Base-by-base conservation (phyloP, 169 alveolate species). In the Plasmodium reichenowi region DNA sequence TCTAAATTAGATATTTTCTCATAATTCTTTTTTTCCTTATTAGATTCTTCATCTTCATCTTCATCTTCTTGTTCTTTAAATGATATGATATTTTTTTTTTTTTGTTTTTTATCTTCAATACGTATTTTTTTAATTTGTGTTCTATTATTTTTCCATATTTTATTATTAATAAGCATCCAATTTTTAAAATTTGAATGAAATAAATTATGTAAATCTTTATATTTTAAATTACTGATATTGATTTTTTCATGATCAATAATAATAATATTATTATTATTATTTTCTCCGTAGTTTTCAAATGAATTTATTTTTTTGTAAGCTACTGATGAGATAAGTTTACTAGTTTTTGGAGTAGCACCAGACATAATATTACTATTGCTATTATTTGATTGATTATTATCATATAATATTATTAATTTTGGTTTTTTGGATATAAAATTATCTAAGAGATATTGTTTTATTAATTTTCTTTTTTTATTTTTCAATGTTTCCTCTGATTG, bases 91-190 rank as follows among this genome's bases (percentile, higher is more conserved):
- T 38, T 38, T 52, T 15, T 48, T 71, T 78, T 78, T 59, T 60
- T 78, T 71, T 50, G 66, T 29, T 0, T 26, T 47, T 54, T 64
- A 20, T 43, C 72, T 58, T 78, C 89, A 26, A n/a, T 78, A 64
- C 71, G 24, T 7, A 78, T 64, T 78, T 78, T 78, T 58, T 54
- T 50, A 66, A 78, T 78, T 78, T 78, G 80, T 24, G 50, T 67
- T 66, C 89, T 29, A 78, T 78, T 78, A 78, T 66, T 78, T 78
- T 64, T 78, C 89, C 89, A 78, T 64, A 78, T 78, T 43, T 58
- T 60, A 22, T 66, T 78, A 22, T 64, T 78, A 66, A 78, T 66
- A 47, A 64, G 71, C 50, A 78, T 78, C 89, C 89, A 78, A 9
- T 66, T 78, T 63, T 66, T 29, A 70, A 78, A 78, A 78, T 78